Base-by-base conservation (phyloP, 805 yeast genomes). In the Lachancea fermentati region DNA sequence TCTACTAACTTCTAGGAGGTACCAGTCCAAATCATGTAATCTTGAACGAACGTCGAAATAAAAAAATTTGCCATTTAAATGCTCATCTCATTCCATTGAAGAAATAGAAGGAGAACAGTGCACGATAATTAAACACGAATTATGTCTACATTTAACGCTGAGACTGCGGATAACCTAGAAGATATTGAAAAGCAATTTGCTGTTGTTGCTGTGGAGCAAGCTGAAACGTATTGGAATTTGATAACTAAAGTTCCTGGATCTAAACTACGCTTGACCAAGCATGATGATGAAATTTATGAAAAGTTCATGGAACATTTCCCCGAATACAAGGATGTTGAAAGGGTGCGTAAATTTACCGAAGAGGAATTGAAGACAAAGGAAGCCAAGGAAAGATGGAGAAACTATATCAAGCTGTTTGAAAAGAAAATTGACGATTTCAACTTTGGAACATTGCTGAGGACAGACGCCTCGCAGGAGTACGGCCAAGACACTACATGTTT, bases 141-240 rank as follows among this genome's bases (percentile, higher is more conserved):
- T 9, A 31, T 31, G 8, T 28, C 67, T 13, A 65, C 63, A 43
- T 86, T 87, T 59, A 76, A 82, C 55, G 89, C 98, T 14, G 96
- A 93, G 57, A 75, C 72, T 44, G 97, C 98, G 34, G 96, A 93
- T 46, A 93, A 93, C 69, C 72, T 86, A 54, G 97, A 91, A 66
- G 95, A 87, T 55, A 87, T 93, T 57, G 98, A 93, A 66, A 87
- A 79, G 73, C 97, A 93, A 69, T 93, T 93, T 58, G 97, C 98
- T 31, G 98, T 93, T 44, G 86, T 84, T 66, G 98, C 97, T 4
- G 98, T 93, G 13, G 80, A 77, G 64, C 97, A 93, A 63, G 93
- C 95, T 43, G 95, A 87, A 58, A 81, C 96, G 1, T 93, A 91
- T 74, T 93, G 96, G 96, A 72, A 73, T 35, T 64, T 93, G 43